A percentile compares a stretch with the other conserved stretches of the same genome.
Conservation (phyloP, 768 basidiomycete species). For the Macrocybe gigantea region DNA sequence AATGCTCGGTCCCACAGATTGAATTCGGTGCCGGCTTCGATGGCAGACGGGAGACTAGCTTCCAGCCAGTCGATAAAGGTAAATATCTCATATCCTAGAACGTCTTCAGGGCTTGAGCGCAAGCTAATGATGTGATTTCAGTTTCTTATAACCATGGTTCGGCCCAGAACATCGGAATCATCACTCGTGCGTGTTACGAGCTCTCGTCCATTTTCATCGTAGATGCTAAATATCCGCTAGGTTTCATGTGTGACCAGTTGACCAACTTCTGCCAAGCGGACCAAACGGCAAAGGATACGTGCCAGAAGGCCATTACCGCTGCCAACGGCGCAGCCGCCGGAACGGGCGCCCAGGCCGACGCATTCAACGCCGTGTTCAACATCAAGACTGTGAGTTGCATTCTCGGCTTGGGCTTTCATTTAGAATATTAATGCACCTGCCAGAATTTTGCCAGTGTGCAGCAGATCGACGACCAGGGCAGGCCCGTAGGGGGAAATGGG, state of each 20-base stretch:
- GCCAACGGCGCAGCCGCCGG: conserved; percentile 34
- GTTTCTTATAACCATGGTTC: conserved; percentile 52
- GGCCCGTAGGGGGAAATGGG: conserved; percentile 20
- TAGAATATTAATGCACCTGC: conserved; percentile 1
- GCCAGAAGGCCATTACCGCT: conserved; percentile 32
- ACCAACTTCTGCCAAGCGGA: conserved; percentile 50
- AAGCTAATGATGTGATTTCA: conserved; percentile 8
- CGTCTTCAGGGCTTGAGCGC: not conserved
- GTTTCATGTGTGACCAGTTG: conserved; percentile 51
- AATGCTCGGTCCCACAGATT: conserved; percentile 48
- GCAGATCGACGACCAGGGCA: conserved; percentile 40
- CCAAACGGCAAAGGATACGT: conserved; percentile 44
- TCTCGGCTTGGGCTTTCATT: not conserved
- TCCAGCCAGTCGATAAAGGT: conserved; percentile 45
- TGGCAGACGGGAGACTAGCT: conserved; percentile 46
- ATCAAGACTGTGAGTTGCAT: conserved; percentile 34
- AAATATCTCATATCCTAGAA: conserved; percentile 2
- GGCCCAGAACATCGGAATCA: conserved; percentile 54
- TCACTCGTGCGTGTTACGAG: conserved; percentile 32
- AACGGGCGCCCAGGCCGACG: conserved; percentile 54
- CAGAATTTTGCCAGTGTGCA: conserved; percentile 42
- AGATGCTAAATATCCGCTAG: conserved; percentile 9
- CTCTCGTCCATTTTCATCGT: not conserved
- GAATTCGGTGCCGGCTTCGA: conserved; percentile 53
- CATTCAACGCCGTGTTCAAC: conserved; percentile 55